Evolutionary conservation across 139 green algal genomes (phyloP), one percentile per base, ranked within the genome.

Genomic region (Closterium sp.): DNA sequence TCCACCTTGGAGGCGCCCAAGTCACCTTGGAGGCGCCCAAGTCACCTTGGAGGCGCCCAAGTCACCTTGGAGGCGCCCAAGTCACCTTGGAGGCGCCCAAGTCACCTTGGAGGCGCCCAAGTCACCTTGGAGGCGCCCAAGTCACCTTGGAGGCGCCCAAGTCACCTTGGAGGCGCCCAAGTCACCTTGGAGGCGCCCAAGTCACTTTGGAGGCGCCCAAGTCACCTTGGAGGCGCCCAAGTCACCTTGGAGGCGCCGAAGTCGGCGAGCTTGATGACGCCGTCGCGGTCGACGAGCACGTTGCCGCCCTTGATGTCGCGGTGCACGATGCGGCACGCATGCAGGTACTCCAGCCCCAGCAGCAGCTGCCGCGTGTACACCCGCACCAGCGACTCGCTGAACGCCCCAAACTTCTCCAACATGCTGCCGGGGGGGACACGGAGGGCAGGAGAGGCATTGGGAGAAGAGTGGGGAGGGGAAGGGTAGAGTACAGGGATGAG

Each of bases 301-400:
- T 96, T 96, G 42, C 90, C 93, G 31, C 94, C 95, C 86, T 96
- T 96, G 86, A 96, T 86, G 89, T 96, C 95, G 42, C 95, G 45
- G 90, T 96, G 95, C 42, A 96, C 90, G 90, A 95, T 90, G 17
- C 90, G 87, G 87, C 89, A 85, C 27, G 17, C 45, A 62, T 96
- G 95, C 88, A 96, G 93, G 91, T 95, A 96, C 50, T 87, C 42
- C 28, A 96, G 91, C 22, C 93, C 95, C 31, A 89, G 70, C 70
- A 96, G 91, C 28, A 96, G 31, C 50, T 96, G 95, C 50, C 70
- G 38, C n/a, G 92, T 91, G 92, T 96, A 96, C 27, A 95, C 62
- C 11, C 88, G 85, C 30, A 88, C 38, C 86, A 96, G 85, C 5
- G 28, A 21, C 92, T 96, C 95, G 27, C 85, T 87, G 88, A 97